Evolutionary conservation across 148 eudicot species (phyloP), one percentile per base, ranked within the genome.

Genomic region (Fallopia convolvulus): DNA sequence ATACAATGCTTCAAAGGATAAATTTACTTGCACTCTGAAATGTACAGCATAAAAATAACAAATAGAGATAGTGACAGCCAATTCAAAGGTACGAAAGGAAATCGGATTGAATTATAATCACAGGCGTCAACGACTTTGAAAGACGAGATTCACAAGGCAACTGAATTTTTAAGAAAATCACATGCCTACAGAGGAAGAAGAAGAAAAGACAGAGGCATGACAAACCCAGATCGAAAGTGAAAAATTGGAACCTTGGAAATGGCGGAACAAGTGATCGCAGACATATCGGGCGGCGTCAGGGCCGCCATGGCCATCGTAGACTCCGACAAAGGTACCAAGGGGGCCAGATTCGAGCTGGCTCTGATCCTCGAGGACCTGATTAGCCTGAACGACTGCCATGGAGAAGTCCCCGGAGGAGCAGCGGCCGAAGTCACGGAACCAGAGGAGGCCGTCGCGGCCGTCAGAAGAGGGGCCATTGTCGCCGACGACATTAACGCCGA

Each of bases 301-400:
- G 1, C 94, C 94, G 33, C 90, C 92, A 66, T 90, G 94, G 6
- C 94, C 94, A 49, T 90, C 94, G 75, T 90, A 88, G 76, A 90
- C 88, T 6, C 94, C 94, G 21, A 90, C 88, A 49, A 90, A 90
- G 0, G 92, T 86, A 39, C 94, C 94, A 75, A 87, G 82, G 1
- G 70, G 77, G 3, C 88, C 92, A 33, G 89, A 83, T 80, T 90
- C 92, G 49, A 90, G 82, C 81, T 86, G 92, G 77, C 87, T 74
- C 78, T 90, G 94, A 72, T 90, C 94, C 55, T 90, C 94, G 18
- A 90, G 81, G 26, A 84, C 92, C 82, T 84, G 86, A 72, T 90
- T 90, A 15, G 88, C 94, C 77, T 90, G 94, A 21, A 87, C 85
- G 52, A 88, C 89, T 2, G 94, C 89, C 88, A 90, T 87, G 12